phyloP scores from a whole-genome alignment of 192 early-diverging fungal genomes.

The Coemansia sp. region DNA sequence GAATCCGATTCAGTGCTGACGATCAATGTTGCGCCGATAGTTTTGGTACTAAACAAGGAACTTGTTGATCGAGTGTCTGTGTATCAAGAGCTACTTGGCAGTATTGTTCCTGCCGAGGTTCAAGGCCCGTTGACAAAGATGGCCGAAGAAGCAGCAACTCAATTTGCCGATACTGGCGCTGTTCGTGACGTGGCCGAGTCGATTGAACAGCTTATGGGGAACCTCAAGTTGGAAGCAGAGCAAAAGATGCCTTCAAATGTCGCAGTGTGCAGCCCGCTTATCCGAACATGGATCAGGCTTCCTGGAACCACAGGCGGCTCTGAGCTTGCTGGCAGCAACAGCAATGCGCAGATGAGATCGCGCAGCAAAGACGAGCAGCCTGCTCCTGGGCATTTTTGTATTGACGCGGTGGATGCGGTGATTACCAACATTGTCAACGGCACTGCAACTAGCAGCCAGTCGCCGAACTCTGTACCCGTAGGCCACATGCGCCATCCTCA shows the following conservation, averaged over 20 bases:
- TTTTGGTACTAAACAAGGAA: conserved; percentile 40
- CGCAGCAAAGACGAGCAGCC: conserved; percentile 16
- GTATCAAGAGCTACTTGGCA: conserved; percentile 30
- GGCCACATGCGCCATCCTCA: conserved; percentile 53
- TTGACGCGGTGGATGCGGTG: conserved; percentile 52
- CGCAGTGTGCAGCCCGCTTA: conserved; percentile 49
- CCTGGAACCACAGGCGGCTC: conserved; percentile 17
- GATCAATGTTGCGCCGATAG: conserved; percentile 40
- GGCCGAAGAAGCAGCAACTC: background rate
- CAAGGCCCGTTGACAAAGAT: no score
- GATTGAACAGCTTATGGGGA: conserved; percentile 47
- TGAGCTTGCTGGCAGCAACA: background rate
- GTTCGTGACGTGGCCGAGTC: conserved; percentile 27
- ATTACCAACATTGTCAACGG: conserved; percentile 54
- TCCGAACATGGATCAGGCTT: conserved; percentile 48
- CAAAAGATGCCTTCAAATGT: conserved; percentile 38
- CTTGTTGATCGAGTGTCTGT: conserved; percentile 31
- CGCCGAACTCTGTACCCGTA: conserved; percentile 32
- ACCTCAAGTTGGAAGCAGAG: conserved; percentile 27
- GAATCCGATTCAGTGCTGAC: conserved; percentile 28
- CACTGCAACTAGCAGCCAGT: conserved; percentile 49
- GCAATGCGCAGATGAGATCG: conserved; percentile 9
- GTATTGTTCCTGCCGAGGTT: conserved; percentile 6
- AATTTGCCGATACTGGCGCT: background rate
- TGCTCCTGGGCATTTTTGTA: conserved; percentile 45